These are phyloP conservation scores for Debaryomyces nepalensis DNA, from an alignment of 1,139 yeast genomes.

Conservation along the genomic window DNA sequence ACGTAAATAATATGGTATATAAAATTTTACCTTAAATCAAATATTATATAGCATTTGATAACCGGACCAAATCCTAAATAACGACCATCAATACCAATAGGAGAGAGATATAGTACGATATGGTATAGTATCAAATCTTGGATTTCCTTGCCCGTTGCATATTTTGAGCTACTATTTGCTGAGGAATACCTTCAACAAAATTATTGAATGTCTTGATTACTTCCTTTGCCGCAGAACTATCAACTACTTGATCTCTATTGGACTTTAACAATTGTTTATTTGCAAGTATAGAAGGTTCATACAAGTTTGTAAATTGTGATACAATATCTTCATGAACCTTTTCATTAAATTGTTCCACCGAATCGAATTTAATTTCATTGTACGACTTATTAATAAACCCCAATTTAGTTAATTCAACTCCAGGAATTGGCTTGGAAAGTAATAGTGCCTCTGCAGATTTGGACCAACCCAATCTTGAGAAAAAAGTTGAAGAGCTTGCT, in stretches of 20 bases:
- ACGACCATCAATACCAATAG: too few species aligned
- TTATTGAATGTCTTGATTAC: constrained; percentile 67
- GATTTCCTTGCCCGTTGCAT: constrained; percentile 61
- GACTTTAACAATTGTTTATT: constrained; percentile 63
- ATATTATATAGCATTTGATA: too few species aligned
- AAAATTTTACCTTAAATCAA: too few species aligned
- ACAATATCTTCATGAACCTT: constrained; percentile 52
- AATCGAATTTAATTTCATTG: constrained; percentile 44
- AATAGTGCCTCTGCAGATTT: constrained; percentile 75
- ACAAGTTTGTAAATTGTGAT: constrained; percentile 51
- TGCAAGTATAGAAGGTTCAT: constrained; percentile 60
- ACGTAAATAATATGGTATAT: too few species aligned
- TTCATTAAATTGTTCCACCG: constrained; percentile 64
- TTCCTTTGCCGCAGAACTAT: constrained; percentile 66
- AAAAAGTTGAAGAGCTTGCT: constrained; percentile 69
- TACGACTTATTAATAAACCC: constrained; percentile 67
- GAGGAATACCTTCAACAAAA: constrained; percentile 79
- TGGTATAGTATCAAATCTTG: constrained; percentile 45
- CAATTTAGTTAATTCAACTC: constrained; percentile 55
- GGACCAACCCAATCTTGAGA: constrained; percentile 73
- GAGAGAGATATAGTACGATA: too few species aligned
- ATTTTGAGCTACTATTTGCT: constrained; percentile 62
- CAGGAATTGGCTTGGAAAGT: constrained; percentile 67
- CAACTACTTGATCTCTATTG: constrained; percentile 49
- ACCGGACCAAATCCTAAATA: too few species aligned